Conservation (phyloP, 1,139 yeast genomes). For the Yamadazyma diospyri region DNA sequence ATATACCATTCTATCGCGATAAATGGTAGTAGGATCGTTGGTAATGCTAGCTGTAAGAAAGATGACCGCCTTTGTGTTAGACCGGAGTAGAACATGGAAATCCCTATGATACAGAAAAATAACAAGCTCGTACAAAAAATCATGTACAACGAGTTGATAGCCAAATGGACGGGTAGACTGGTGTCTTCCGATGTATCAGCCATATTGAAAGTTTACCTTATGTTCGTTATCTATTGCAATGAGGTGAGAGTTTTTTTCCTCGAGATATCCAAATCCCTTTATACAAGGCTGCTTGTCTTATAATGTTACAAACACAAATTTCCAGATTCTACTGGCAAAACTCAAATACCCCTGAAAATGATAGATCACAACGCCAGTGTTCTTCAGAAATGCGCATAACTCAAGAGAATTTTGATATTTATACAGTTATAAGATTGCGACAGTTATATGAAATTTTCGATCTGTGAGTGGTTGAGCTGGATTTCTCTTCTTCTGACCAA, state of each 20-base stretch:
- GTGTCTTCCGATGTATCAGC: too few relatives aligned
- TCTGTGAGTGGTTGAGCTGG: slow-evolving; percentile 20
- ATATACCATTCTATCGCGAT: slow-evolving; percentile 52
- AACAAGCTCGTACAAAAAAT: slow-evolving; percentile 32
- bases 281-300: too few relatives aligned
- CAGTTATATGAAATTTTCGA: slow-evolving; percentile 7
- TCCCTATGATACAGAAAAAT: slow-evolving; percentile 37
- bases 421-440: too few relatives aligned
- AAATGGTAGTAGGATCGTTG: slow-evolving; percentile 40
- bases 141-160: slow-evolving; percentile 39
- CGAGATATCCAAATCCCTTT: too few relatives aligned
- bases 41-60: slow-evolving; percentile 50
- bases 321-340: too few relatives aligned
- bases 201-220: too few relatives aligned
- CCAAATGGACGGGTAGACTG: slow-evolving; percentile 13
- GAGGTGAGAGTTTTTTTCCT: background rate
- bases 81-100: slow-evolving; percentile 56
- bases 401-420: too few relatives aligned
- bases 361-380: too few relatives aligned
- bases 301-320: too few relatives aligned
- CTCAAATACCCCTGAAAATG: too few relatives aligned
- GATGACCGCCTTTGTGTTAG: slow-evolving; percentile 55
- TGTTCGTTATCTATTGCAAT: background rate
- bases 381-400: too few relatives aligned
- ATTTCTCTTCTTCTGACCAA: slow-evolving; percentile 75